These are phyloP conservation scores for Periconia sp. DNA, from an alignment of 2,329 filamentous ascomycete species.

Conservation along the genomic window DNA sequence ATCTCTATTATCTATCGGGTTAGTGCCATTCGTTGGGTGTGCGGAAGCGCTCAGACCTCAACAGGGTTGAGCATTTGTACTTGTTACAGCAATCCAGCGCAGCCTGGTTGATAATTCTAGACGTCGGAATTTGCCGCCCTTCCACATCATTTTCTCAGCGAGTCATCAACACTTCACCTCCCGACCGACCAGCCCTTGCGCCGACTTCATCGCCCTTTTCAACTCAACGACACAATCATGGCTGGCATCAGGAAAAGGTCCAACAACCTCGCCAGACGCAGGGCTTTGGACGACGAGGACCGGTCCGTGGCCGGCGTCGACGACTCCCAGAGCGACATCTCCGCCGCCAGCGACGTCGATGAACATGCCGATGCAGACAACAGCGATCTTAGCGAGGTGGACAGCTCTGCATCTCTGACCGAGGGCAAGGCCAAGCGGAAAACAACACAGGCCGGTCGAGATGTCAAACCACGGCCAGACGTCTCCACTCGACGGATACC, in stretches of 20 bases:
- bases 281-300: slow-evolving; percentile 45
- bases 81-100: neutral
- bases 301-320: slow-evolving; percentile 53
- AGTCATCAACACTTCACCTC: slow-evolving; percentile 25
- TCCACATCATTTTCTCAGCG: slow-evolving; percentile 38
- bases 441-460: slow-evolving; percentile 24
- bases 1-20: no score
- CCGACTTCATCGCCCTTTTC: slow-evolving; percentile 10
- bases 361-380: slow-evolving; percentile 62
- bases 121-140: slow-evolving; percentile 28
- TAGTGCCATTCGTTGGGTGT: no score
- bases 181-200: slow-evolving; percentile 9
- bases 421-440: slow-evolving; percentile 41
- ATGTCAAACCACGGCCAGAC: slow-evolving; percentile 33
- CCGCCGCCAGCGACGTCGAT: slow-evolving; percentile 58
- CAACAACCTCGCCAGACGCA: slow-evolving; percentile 39
- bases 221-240: slow-evolving; percentile 28
- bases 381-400: slow-evolving; percentile 59
- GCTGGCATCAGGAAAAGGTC: slow-evolving; percentile 40
- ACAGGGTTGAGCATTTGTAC: no score
- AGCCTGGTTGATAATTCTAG: neutral
- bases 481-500: slow-evolving; percentile 29
- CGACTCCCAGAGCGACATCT: slow-evolving; percentile 66
- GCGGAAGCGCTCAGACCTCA: no score
- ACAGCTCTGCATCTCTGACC: slow-evolving; percentile 41